These are phyloP conservation scores for Pogostemon cablin DNA, from an alignment of 257 asterid genomes.

Conservation along the genomic window DNA sequence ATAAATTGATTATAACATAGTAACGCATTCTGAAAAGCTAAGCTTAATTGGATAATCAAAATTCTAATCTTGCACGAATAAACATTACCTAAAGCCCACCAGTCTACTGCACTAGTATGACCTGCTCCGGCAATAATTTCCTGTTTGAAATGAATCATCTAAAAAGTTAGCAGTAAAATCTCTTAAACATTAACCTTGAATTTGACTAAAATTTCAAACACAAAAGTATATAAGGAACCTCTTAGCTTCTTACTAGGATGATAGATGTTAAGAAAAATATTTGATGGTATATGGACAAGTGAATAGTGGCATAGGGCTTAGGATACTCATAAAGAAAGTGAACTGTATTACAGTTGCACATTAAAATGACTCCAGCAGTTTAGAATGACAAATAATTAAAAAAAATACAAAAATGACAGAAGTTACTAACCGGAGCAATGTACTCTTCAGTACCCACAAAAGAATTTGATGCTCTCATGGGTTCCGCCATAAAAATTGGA, in stretches of 20 bases:
- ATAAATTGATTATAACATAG: constrained; percentile 1
- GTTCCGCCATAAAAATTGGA: constrained; percentile 94
- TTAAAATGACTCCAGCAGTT: not conserved
- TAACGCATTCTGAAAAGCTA: not conserved
- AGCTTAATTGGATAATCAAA: constrained; percentile 8
- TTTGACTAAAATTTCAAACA: not conserved
- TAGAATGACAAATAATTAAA: not conserved
- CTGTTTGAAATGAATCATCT: constrained; percentile 43
- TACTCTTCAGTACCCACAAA: constrained; percentile 98
- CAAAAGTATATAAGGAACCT: not conserved
- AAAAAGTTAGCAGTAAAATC: constrained; percentile 18
- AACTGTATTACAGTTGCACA: not conserved
- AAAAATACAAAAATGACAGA: no score
- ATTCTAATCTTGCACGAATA: constrained; percentile 22
- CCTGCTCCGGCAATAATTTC: constrained; percentile 97
- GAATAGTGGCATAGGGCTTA: not conserved
- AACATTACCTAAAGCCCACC: constrained; percentile 99
- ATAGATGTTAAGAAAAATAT: constrained; percentile 11
- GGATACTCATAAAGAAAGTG: constrained; percentile 5
- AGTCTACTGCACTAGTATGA: constrained; percentile 96
- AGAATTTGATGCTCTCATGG: constrained; percentile 97
- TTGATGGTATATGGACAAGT: not conserved
- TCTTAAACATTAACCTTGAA: not conserved
- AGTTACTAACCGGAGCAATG: constrained; percentile 88
- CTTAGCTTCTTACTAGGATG: not conserved